These are phyloP conservation scores for Camellia oleifera DNA, from an alignment of 179 eudicot species.

Conservation along the genomic window DNA sequence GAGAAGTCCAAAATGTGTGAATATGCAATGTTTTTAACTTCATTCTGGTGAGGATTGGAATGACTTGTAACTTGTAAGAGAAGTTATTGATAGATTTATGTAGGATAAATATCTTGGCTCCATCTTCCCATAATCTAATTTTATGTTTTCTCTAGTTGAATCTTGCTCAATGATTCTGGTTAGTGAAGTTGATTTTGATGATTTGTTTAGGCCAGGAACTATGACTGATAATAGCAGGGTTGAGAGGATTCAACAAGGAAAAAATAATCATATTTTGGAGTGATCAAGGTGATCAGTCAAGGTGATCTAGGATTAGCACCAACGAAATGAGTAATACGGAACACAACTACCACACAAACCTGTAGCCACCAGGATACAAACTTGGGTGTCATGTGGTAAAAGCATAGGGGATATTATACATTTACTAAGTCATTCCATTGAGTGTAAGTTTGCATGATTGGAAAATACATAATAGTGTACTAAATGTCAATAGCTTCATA, in stretches of 20 bases:
- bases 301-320: neutral
- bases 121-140: neutral
- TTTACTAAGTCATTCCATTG: neutral
- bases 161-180: neutral
- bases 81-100: neutral
- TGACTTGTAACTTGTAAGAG: neutral
- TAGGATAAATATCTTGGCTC: neutral
- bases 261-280: neutral
- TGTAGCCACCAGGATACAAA: neutral
- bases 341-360: neutral
- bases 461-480: neutral
- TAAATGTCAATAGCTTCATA: neutral
- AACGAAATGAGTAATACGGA: neutral
- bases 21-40: neutral
- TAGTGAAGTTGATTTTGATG: slow-evolving; percentile 1
- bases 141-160: neutral
- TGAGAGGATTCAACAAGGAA: neutral
- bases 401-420: neutral
- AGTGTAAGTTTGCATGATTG: neutral
- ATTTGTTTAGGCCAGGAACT: neutral
- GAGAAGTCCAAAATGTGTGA: neutral
- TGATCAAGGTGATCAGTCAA: neutral
- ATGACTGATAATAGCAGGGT: neutral
- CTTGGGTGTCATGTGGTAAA: neutral
- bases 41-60: neutral